Conservation (phyloP, 768 basidiomycete species). For the Termitomyces sp. region DNA sequence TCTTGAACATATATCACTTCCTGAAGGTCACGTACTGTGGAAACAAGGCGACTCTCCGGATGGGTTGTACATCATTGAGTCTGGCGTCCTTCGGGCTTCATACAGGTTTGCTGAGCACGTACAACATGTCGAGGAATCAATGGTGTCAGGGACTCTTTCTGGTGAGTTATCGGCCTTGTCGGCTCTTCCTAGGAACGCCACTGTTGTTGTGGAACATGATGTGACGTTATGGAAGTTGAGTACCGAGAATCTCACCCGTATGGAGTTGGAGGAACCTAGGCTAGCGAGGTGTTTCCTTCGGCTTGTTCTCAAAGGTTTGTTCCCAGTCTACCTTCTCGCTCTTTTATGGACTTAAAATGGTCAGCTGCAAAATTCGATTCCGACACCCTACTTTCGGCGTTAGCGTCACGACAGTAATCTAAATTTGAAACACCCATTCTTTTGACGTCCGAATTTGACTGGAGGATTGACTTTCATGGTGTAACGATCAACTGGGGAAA, state of each 20-base stretch:
- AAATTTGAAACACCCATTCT: too few relatives aligned
- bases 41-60: conserved; percentile 66
- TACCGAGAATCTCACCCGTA: conserved; percentile 43
- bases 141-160: conserved; percentile 90
- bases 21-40: conserved; percentile 67
- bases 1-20: conserved; percentile 57
- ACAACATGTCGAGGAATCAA: conserved; percentile 74
- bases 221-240: conserved; percentile 82
- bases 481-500: not conserved
- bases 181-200: conserved; percentile 76
- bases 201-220: conserved; percentile 74
- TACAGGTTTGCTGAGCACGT: conserved; percentile 74
- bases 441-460: too few relatives aligned
- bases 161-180: conserved; percentile 88
- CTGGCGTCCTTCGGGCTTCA: conserved; percentile 77
- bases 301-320: conserved; percentile 58
- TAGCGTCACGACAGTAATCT: conserved; percentile 13
- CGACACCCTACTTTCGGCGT: conserved; percentile 12
- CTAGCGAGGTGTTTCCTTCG: conserved; percentile 61
- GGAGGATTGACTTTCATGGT: not conserved
- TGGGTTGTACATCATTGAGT: conserved; percentile 85
- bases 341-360: not conserved
- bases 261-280: conserved; percentile 67
- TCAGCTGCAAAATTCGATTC: conserved; percentile 14
- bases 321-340: not conserved